Evolutionary conservation across 768 basidiomycete species (phyloP).

Genomic region (Pulveroboletus sp.): DNA sequence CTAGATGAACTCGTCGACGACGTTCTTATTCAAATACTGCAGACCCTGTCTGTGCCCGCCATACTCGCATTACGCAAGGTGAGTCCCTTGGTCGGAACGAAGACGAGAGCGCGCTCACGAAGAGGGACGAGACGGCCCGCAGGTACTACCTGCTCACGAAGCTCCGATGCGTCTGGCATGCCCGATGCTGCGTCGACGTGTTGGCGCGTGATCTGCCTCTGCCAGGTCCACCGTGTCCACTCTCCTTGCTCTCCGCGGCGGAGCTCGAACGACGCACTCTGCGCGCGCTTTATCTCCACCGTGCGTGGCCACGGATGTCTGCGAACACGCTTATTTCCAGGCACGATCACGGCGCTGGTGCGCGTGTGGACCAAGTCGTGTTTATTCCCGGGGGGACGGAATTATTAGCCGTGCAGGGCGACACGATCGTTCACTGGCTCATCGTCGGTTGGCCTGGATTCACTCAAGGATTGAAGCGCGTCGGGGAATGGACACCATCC

Average conservation of each 20-base stretch:
- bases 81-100: background rate
- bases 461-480: slow-evolving; percentile 10
- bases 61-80: slow-evolving; percentile 23
- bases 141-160: slow-evolving; percentile 26
- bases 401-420: slow-evolving; percentile 24
- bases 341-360: background rate
- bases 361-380: slow-evolving; percentile 24
- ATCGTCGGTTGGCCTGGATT: slow-evolving; percentile 15
- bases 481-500: slow-evolving; percentile 18
- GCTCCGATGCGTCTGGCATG: slow-evolving; percentile 22
- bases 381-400: slow-evolving; percentile 25
- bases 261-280: slow-evolving; percentile 29
- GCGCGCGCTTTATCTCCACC: slow-evolving; percentile 24
- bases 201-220: slow-evolving; percentile 17
- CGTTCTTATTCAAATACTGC: slow-evolving; percentile 20
- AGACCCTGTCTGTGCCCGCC: slow-evolving; percentile 8
- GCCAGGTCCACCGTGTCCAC: slow-evolving; percentile 13
- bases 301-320: slow-evolving; percentile 18
- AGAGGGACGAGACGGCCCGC: slow-evolving; percentile 22
- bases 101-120: background rate
- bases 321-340: slow-evolving; percentile 11
- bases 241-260: slow-evolving; percentile 12
- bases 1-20: slow-evolving; percentile 27
- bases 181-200: slow-evolving; percentile 21
- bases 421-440: slow-evolving; percentile 22